Evolutionary conservation across 371 early-diverging fungal genomes (phyloP), one percentile per base, ranked within the genome.

Genomic region (Batkoa obscura): DNA sequence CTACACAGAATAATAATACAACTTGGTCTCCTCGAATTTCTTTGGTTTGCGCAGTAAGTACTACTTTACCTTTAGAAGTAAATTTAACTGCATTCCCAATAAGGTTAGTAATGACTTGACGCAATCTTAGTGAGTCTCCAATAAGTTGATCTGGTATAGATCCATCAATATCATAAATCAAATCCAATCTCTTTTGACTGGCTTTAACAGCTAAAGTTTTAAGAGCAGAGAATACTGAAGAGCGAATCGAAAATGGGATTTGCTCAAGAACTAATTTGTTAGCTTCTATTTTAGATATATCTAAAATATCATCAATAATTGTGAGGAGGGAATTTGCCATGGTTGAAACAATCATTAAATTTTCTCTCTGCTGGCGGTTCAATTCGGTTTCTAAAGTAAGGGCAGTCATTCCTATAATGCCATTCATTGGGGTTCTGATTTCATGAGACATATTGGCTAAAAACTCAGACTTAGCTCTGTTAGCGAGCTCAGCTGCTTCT

Each of bases 261-360:
- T 57, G 58, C 43, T 71, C 70, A 43, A 78, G 59, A 1, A 60
- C 62, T 2, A 78, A 57, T 43, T 74, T 72, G 10, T 72, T 73
- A 31, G 74, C 70, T 57, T 78, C 78, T 15, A 66, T 83, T 70
- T 85, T 86, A 43, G 84, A 83, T 52, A 86, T 77, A 68, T 88
- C 86, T 17, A 88, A 70, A 61, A 88, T 79, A 62, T 85, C 84
- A 58, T 86, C 80, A 50, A 87, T 81, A 50, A 87, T 81, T 1
- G 73, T 79, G 48, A 83, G 61, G 45, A 87, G 66, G 57, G 76
- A 78, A 41, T 76, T 74, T 3, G 83, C 81, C 53, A 80, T 63
- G 8, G 71, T 72, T 36, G 74, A 76, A 34, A 84, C 80, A 37
- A 81, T 79, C 74, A 78, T 73, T 61, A 83, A 60, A 50, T 81